phyloP scores from a whole-genome alignment of 2,329 filamentous ascomycete genomes.

The Chaetomiaceae sp. region DNA sequence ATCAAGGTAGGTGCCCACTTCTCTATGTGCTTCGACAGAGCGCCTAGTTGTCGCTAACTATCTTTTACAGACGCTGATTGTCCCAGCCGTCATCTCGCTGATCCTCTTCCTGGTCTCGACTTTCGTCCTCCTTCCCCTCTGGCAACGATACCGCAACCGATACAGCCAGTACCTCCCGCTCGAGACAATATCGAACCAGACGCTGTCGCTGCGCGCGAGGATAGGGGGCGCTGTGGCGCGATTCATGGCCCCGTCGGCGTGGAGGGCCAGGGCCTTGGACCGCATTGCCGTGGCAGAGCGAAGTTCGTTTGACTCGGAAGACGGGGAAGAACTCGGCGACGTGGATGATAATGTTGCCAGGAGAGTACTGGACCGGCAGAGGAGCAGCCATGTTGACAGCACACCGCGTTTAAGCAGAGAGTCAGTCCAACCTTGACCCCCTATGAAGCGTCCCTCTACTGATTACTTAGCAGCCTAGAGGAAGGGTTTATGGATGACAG shows the following conservation, averaged over 20 bases:
- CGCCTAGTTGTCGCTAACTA: neutral
- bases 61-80: slow-evolving; percentile 56
- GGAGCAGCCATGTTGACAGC: slow-evolving; percentile 42
- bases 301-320: slow-evolving; percentile 52
- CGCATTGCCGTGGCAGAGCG: slow-evolving; percentile 39
- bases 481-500: slow-evolving; percentile 46
- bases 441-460: neutral
- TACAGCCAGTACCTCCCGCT: slow-evolving; percentile 73
- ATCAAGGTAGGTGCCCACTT: slow-evolving; percentile 33
- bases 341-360: slow-evolving; percentile 46
- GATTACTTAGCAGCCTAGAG: slow-evolving; percentile 31
- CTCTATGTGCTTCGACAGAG: too few species aligned
- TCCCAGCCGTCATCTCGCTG: slow-evolving; percentile 68
- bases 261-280: slow-evolving; percentile 42
- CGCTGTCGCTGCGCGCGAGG: slow-evolving; percentile 50
- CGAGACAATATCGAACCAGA: slow-evolving; percentile 56
- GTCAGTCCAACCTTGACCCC: slow-evolving; percentile 35
- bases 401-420: slow-evolving; percentile 67
- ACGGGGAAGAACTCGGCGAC: slow-evolving; percentile 65
- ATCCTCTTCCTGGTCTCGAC: slow-evolving; percentile 62
- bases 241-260: slow-evolving; percentile 43
- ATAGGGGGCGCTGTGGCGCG: slow-evolving; percentile 40
- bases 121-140: slow-evolving; percentile 62
- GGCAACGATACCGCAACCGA: slow-evolving; percentile 64
- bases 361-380: slow-evolving; percentile 39